Percentiles rank a stretch among this genome's conserved stretches.
Evolutionary conservation across 257 asterid genomes (phyloP).

Genomic region (Nicotiana undulata): DNA sequence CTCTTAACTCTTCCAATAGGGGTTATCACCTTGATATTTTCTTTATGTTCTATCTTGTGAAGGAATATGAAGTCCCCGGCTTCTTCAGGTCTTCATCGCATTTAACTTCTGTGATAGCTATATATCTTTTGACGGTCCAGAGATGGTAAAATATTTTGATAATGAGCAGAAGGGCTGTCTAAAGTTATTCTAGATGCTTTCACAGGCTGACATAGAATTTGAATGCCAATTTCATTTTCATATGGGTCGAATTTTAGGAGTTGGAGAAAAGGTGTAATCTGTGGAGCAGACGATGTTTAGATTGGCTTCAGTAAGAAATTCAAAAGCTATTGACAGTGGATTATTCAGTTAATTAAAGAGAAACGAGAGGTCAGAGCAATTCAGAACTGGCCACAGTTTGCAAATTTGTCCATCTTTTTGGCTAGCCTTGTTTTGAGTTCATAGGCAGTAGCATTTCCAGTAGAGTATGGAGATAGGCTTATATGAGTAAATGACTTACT

Average conservation of each 20-base stretch:
- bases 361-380: background rate
- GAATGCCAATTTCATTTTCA: background rate
- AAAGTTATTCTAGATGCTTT: background rate
- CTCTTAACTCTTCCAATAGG: background rate
- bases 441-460: background rate
- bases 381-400: background rate
- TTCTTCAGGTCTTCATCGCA: background rate
- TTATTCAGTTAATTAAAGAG: background rate
- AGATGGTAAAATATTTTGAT: background rate
- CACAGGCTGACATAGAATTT: background rate
- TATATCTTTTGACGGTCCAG: background rate
- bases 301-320: background rate
- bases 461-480: background rate
- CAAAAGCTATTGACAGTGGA: background rate
- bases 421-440: background rate
- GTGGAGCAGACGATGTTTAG: background rate
- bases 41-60: background rate
- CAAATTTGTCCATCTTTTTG: background rate
- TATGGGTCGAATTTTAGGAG: slow-evolving; percentile 1
- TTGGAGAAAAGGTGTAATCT: background rate
- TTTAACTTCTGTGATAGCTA: background rate
- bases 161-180: background rate
- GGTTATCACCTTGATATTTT: background rate
- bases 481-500: background rate
- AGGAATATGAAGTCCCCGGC: background rate